Evolutionary conservation across 1,139 yeast species (phyloP).

Genomic region (Lodderomyces jiufengensis): DNA sequence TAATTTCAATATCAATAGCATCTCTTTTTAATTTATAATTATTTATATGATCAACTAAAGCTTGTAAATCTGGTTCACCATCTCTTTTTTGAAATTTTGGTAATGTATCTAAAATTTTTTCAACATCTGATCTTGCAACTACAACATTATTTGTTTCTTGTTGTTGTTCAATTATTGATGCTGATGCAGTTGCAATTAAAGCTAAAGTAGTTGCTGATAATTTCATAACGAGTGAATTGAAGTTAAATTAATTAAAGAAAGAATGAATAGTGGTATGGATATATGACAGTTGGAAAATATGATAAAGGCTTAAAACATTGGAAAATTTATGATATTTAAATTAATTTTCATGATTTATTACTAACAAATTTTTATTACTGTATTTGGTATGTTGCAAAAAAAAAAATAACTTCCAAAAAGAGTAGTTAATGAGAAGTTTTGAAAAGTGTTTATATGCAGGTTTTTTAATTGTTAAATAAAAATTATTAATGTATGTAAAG

Average conservation of each 20-base stretch:
- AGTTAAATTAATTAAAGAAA: background rate
- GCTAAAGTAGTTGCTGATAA: conserved; percentile 27
- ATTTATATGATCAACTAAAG: conserved; percentile 20
- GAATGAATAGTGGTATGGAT: background rate
- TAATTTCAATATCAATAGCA: conserved; percentile 22
- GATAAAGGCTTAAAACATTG: background rate
- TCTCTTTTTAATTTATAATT: conserved; percentile 32
- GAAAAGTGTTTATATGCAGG: too few relatives aligned
- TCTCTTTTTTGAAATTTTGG: conserved; percentile 10
- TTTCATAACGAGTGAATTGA: conserved; percentile 21
- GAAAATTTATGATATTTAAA: too few relatives aligned
- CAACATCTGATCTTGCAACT: conserved; percentile 5
- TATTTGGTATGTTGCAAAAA: too few relatives aligned
- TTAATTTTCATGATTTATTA: too few relatives aligned
- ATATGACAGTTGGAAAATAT: too few relatives aligned
- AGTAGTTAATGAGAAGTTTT: too few relatives aligned
- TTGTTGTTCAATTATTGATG: conserved; percentile 12
- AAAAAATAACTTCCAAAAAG: too few relatives aligned
- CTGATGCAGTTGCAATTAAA: conserved; percentile 30
- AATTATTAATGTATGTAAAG: too few relatives aligned
- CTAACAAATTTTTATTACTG: too few relatives aligned
- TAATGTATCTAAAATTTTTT: background rate
- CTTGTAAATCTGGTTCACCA: conserved; percentile 15
- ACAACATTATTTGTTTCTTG: conserved; percentile 1
- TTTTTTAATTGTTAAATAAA: too few relatives aligned